Evolutionary conservation across 805 yeast species (phyloP).

Genomic region (Starmerella ratchasimensis): DNA sequence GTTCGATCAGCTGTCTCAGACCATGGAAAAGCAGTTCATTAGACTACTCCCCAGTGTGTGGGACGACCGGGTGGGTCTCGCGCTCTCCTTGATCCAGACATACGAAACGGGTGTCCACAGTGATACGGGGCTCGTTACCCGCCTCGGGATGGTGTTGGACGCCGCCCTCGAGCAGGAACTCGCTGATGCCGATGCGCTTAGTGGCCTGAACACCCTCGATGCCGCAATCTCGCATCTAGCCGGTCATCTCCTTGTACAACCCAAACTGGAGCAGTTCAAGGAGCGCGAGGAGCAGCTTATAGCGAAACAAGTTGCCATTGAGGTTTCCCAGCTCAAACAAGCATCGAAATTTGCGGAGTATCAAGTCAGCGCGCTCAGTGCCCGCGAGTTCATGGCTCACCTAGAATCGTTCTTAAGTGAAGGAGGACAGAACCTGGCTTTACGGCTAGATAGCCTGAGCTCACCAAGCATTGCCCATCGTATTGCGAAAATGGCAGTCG

Average conservation of each 20-base stretch:
- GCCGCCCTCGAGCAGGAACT: constrained; percentile 24
- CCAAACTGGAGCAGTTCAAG: constrained; percentile 24
- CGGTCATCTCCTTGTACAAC: constrained; percentile 22
- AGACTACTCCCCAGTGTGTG: constrained; percentile 49
- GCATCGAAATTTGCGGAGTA: constrained; percentile 19
- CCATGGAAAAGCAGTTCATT: constrained; percentile 31
- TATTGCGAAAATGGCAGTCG: constrained; percentile 23
- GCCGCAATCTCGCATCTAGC: constrained; percentile 23
- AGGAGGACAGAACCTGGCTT: constrained; percentile 24
- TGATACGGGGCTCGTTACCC: constrained; percentile 11
- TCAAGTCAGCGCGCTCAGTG: constrained; percentile 6
- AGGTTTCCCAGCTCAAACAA: constrained; percentile 16
- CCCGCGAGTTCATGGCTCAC: constrained; percentile 3
- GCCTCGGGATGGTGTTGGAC: constrained; percentile 25
- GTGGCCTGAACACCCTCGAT: constrained; percentile 28
- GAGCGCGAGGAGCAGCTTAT: constrained; percentile 21
- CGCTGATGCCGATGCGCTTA: constrained; percentile 21
- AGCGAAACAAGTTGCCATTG: constrained; percentile 21
- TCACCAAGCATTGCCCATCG: constrained; percentile 27
- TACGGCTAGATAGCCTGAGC: constrained; percentile 21
- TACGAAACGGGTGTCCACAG: constrained; percentile 26
- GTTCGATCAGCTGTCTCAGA: constrained; percentile 26
- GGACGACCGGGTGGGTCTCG: constrained; percentile 35
- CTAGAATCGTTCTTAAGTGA: constrained; percentile 28
- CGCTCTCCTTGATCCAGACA: constrained; percentile 43